Evolutionary conservation across 768 basidiomycete species (phyloP).

Genomic region (Royoungia palumana): DNA sequence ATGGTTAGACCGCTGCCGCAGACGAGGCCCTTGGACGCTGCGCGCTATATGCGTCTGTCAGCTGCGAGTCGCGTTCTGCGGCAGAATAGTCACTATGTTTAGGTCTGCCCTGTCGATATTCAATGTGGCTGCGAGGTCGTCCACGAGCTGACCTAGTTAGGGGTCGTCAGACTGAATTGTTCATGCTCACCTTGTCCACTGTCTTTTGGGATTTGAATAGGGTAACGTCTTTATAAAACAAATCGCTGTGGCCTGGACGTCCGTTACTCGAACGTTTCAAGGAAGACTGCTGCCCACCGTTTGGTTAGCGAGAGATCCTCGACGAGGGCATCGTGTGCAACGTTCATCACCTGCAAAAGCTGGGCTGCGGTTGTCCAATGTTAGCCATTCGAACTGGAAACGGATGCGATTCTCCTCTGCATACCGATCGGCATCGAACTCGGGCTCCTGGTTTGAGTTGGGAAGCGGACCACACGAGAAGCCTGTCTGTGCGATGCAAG

Average conservation of each 20-base stretch:
- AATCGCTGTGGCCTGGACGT: conserved; percentile 52
- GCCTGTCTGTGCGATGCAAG: conserved; percentile 6
- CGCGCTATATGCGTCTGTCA: conserved; percentile 51
- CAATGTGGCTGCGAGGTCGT: conserved; percentile 86
- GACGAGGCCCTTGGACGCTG: conserved; percentile 85
- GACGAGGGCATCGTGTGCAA: conserved; percentile 65
- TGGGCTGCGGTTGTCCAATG: conserved; percentile 47
- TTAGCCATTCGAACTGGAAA: neutral
- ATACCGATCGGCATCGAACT: conserved; percentile 44
- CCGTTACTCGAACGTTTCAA: conserved; percentile 6
- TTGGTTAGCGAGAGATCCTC: conserved; percentile 59
- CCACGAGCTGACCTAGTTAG: conserved; percentile 61
- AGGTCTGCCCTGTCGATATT: conserved; percentile 69
- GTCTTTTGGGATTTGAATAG: conserved; percentile 76
- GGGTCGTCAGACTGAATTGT: neutral
- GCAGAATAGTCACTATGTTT: conserved; percentile 54
- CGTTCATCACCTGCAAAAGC: conserved; percentile 60
- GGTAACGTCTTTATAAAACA: conserved; percentile 81
- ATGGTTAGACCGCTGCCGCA: conserved; percentile 64
- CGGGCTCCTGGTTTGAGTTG: conserved; percentile 32
- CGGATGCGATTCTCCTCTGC: neutral
- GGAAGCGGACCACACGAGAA: conserved; percentile 34
- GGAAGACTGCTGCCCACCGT: conserved; percentile 38
- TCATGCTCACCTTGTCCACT: conserved; percentile 64
- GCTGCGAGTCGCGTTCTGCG: conserved; percentile 1